A percentile compares a stretch with the other conserved stretches of the same genome.
Evolutionary conservation across 768 basidiomycete genomes (phyloP).

Genomic region (Boletus barrowsii): DNA sequence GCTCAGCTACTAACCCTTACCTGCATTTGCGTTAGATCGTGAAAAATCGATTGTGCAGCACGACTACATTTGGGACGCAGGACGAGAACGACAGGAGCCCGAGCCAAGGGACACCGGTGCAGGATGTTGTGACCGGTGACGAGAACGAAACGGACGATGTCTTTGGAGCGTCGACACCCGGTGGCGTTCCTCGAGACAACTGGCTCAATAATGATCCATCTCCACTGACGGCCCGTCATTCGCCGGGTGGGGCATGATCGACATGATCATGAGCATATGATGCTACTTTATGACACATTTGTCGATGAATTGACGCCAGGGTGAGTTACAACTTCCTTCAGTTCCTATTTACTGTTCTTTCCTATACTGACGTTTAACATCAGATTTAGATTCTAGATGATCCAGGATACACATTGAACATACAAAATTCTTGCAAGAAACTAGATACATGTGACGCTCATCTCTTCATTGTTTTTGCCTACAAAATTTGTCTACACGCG

Average conservation of each 20-base stretch:
- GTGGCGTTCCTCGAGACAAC: constrained; percentile 5
- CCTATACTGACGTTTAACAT: neutral
- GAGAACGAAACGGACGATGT: constrained; percentile 5
- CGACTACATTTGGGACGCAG: constrained; percentile 32
- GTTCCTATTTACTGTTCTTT: constrained; percentile 8
- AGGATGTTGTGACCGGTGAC: neutral
- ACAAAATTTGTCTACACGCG: neutral
- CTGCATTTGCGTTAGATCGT: constrained; percentile 17
- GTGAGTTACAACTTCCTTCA: neutral
- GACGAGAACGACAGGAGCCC: constrained; percentile 19
- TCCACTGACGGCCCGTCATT: neutral
- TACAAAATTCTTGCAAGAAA: neutral
- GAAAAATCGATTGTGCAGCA: constrained; percentile 30
- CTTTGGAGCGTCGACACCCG: constrained; percentile 6
- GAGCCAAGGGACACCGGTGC: constrained; percentile 2
- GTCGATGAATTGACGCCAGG: constrained; percentile 1
- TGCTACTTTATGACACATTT: neutral
- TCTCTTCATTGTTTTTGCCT: neutral
- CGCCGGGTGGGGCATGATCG: neutral
- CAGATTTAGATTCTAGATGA: constrained; percentile 7
- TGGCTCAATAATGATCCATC: constrained; percentile 4
- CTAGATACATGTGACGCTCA: neutral
- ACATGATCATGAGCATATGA: neutral
- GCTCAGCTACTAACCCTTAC: neutral
- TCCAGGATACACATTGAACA: neutral